phyloP scores from a whole-genome alignment of 352 stramenopile genomes.

The Phytophthora sp. region DNA sequence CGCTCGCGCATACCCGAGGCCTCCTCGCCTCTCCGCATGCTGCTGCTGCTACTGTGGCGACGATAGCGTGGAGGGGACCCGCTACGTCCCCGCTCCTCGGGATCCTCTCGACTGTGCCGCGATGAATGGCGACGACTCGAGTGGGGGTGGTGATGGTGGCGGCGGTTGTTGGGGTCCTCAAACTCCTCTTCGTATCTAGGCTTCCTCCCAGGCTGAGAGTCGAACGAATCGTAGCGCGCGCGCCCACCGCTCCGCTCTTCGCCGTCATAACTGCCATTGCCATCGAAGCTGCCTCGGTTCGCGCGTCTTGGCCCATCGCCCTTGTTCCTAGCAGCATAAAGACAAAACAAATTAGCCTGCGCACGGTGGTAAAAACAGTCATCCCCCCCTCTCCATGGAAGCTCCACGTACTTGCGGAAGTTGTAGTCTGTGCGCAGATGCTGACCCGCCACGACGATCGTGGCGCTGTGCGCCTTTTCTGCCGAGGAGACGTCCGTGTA shows the following conservation, averaged over 20 bases:
- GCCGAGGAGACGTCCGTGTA: conserved; percentile 50
- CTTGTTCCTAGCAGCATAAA: conserved; percentile 33
- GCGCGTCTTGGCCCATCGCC: conserved; percentile 28
- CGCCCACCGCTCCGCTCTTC: conserved; percentile 21
- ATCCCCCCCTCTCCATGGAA: too few species aligned
- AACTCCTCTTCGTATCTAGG: conserved; percentile 31
- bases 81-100: conserved; percentile 30
- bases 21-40: conserved; percentile 35
- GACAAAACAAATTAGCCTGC: neutral
- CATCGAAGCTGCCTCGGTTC: conserved; percentile 30
- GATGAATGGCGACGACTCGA: conserved; percentile 42
- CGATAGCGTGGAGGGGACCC: conserved; percentile 29
- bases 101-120: conserved; percentile 34
- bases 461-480: conserved; percentile 49
- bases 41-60: conserved; percentile 36
- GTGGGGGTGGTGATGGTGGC: conserved; percentile 29
- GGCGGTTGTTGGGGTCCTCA: conserved; percentile 28
- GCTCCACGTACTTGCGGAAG: conserved; percentile 43
- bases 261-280: conserved; percentile 16
- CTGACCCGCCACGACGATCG: conserved; percentile 49
- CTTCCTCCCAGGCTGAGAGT: conserved; percentile 26
- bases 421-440: conserved; percentile 65
- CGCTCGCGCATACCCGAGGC: conserved; percentile 20
- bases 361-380: neutral
- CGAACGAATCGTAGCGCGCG: conserved; percentile 31